Conservation (phyloP, 768 basidiomycete genomes). For the Lactarius akahatsu region DNA sequence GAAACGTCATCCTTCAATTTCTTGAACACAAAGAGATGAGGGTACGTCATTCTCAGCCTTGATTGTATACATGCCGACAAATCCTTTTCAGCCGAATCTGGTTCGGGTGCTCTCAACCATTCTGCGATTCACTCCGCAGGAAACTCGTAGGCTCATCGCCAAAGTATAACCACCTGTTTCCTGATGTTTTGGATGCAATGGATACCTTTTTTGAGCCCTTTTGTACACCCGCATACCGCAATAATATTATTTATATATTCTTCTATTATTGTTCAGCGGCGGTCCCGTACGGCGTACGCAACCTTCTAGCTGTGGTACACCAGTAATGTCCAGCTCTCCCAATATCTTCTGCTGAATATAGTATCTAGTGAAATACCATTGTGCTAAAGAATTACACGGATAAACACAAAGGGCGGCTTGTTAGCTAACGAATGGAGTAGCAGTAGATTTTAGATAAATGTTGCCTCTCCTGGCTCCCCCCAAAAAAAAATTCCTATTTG, state of each 20-base stretch:
- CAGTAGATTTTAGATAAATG: background rate
- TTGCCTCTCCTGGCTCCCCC: conserved; percentile 33
- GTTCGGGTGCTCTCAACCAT: conserved; percentile 91
- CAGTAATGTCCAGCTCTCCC: too few relatives aligned
- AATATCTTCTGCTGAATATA: too few relatives aligned
- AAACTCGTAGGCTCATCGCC: conserved; percentile 83
- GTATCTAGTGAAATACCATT: background rate
- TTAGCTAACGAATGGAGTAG: background rate
- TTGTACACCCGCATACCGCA: conserved; percentile 8
- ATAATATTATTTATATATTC: conserved; percentile 1
- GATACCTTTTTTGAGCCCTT: background rate
- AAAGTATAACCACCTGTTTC: conserved; percentile 55
- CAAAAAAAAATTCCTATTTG: too few relatives aligned
- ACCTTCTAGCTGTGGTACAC: too few relatives aligned
- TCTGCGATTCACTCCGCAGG: conserved; percentile 91
- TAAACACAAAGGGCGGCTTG: background rate
- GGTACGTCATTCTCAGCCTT: conserved; percentile 47
- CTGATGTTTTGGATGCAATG: background rate
- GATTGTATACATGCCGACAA: conserved; percentile 20
- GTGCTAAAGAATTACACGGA: background rate
- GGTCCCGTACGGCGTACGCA: too few relatives aligned
- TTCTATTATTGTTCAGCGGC: background rate
- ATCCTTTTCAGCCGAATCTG: conserved; percentile 66
- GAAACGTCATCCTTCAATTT: conserved; percentile 96
- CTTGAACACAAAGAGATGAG: conserved; percentile 98